phyloP scores from a whole-genome alignment of 352 stramenopile genomes.

The Blastocystis sp. region DNA sequence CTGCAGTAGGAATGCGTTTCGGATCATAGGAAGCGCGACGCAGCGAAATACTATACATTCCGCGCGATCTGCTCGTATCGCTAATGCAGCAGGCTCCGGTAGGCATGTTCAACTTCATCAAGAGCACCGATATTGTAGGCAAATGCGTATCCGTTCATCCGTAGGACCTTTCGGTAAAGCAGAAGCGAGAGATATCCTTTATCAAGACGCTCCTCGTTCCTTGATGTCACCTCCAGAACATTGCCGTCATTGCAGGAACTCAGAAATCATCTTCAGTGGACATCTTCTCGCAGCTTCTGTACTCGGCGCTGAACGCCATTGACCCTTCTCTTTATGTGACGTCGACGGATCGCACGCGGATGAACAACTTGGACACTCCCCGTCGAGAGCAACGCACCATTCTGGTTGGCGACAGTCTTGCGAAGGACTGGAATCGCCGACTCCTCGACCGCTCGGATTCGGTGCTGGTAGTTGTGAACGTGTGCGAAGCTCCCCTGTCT shows the following conservation, averaged over 20 bases:
- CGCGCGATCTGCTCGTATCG: background rate
- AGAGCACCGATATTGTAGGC: background rate
- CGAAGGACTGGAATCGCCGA: slow-evolving; percentile 4
- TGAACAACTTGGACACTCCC: background rate
- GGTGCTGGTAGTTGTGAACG: slow-evolving; percentile 48
- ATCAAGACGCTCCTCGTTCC: background rate
- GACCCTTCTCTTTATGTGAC: slow-evolving; percentile 1
- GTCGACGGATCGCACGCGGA: slow-evolving; percentile 8
- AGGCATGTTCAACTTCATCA: slow-evolving; percentile 30
- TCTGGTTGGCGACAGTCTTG: background rate
- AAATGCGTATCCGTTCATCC: background rate
- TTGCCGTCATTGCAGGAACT: slow-evolving; percentile 9
- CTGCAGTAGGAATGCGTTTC: background rate
- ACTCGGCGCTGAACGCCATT: slow-evolving; percentile 31
- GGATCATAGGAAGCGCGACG: background rate
- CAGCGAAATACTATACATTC: background rate
- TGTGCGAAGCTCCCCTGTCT: slow-evolving; percentile 30
- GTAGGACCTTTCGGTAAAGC: slow-evolving; percentile 19
- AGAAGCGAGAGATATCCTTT: slow-evolving; percentile 41
- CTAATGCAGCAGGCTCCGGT: slow-evolving; percentile 5
- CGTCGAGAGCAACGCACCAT: slow-evolving; percentile 1
- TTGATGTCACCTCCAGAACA: slow-evolving; percentile 33
- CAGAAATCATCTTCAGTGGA: slow-evolving; percentile 17
- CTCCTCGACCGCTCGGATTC: slow-evolving; percentile 1
- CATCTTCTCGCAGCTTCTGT: slow-evolving; percentile 5